phyloP scores from a whole-genome alignment of 1,284 basidiomycete species.

The Trametes pubescens region DNA sequence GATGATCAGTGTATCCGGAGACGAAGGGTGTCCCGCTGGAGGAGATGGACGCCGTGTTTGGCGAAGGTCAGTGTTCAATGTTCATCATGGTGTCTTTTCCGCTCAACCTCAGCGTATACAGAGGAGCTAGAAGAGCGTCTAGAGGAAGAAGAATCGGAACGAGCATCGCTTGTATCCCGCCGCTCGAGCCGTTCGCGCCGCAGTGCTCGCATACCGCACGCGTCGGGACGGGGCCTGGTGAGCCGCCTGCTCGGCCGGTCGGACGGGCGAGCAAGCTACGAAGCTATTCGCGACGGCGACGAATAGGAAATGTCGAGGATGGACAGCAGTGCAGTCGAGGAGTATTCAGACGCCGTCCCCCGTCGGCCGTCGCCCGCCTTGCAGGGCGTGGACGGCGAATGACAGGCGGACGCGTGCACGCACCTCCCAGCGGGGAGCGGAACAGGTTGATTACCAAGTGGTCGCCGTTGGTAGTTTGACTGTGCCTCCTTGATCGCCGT shows the following conservation, averaged over 20 bases:
- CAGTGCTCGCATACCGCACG: slow-evolving; percentile 38
- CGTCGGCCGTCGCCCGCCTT: slow-evolving; percentile 27
- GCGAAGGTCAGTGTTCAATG: slow-evolving; percentile 64
- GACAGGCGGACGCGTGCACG: slow-evolving; percentile 1
- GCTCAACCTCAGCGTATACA: slow-evolving; percentile 39
- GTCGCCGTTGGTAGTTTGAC: slow-evolving; percentile 34
- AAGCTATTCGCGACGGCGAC: slow-evolving; percentile 58
- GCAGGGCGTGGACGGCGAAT: slow-evolving; percentile 27
- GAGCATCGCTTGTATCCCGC: slow-evolving; percentile 62
- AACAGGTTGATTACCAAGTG: slow-evolving; percentile 36
- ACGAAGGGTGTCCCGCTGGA: slow-evolving; percentile 82
- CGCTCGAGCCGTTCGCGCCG: slow-evolving; percentile 46
- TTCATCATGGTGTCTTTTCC: slow-evolving; percentile 5
- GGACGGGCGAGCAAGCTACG: slow-evolving; percentile 55
- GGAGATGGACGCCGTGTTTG: slow-evolving; percentile 86
- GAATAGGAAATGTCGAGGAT: slow-evolving; percentile 80
- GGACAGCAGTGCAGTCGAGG: slow-evolving; percentile 45
- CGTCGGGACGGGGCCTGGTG: slow-evolving; percentile 52
- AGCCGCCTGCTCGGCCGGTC: slow-evolving; percentile 59
- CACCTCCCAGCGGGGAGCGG: slow-evolving; percentile 22
- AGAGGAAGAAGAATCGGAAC: slow-evolving; percentile 76
- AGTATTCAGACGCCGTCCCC: slow-evolving; percentile 33
- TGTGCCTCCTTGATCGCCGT: slow-evolving; percentile 31
- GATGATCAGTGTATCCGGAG: slow-evolving; percentile 76
- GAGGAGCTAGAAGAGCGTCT: slow-evolving; percentile 67